Base-by-base conservation (phyloP, 306 rosid species). In the Albizia julibrissin region DNA sequence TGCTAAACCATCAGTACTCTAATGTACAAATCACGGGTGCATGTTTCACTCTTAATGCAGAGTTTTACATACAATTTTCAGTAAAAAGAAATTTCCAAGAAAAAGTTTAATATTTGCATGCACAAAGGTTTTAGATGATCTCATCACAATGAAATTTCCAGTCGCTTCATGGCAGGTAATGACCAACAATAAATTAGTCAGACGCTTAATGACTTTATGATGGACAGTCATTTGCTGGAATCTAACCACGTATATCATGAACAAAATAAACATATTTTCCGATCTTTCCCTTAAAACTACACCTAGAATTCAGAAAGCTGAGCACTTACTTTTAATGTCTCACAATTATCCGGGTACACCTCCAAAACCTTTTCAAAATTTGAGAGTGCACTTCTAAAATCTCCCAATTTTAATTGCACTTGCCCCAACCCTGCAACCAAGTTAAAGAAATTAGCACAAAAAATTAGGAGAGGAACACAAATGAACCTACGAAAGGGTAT, bases 351-450 rank as follows among this genome's bases (percentile, higher is more conserved):
- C 0, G 96, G 96, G 84, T 90, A 91, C 74, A 91, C 91, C 86
- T 93, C 97, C 91, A 93, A 84, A 83, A 95, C 98, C 91, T 93
- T 95, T 65, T 95, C 98, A 74, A 95, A 92, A 87, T 95, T 95
- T 52, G 94, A 85, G 69, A 89, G 87, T 65, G 99, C 98, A 87
- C 99, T 95, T 88, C 76, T 93, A 77, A 92, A 84, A 86, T 95
- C 99, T 75, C 99, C 97, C 94, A 95, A 86, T 89, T 95, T 92
- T 85, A 95, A 86, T 80, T 95, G 98, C 54, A 95, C 98, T 88
- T 95, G 99, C 72, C 99, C 99, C 91, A 95, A 87, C 76, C 99
- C 98, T 95, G 85, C 79, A 73, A 81, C 54, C 72, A 84, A 26
- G 69, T 80, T 76, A 69, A 65, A 79, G 59, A 87, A 73, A 62